Conservation (phyloP, 768 basidiomycete genomes). For the Rhodocollybia butyracea region DNA sequence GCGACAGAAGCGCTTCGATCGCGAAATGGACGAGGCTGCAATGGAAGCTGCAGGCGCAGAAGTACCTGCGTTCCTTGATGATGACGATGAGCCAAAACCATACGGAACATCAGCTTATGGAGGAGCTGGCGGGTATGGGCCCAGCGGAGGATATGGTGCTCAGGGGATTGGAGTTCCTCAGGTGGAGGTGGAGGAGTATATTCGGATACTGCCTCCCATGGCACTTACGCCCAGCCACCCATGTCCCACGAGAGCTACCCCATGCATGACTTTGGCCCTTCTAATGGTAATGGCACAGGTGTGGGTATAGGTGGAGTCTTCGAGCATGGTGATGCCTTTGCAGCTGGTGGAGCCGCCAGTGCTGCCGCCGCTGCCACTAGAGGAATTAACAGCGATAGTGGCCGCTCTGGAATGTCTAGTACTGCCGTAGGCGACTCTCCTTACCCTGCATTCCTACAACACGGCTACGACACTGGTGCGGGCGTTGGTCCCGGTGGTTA, state of each 20-base stretch:
- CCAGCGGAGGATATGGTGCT: background rate
- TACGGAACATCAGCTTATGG: constrained; percentile 25
- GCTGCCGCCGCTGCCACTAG: constrained; percentile 34
- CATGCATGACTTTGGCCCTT: constrained; percentile 41
- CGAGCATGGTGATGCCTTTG: background rate
- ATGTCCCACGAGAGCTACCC: constrained; percentile 45
- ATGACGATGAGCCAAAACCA: constrained; percentile 33
- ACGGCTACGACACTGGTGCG: background rate
- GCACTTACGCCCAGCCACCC: constrained; percentile 50
- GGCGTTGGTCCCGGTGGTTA: constrained; percentile 11
- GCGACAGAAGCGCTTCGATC: constrained; percentile 61
- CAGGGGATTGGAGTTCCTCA: constrained; percentile 7
- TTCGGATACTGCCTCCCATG: constrained; percentile 53
- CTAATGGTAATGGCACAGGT: constrained; percentile 8
- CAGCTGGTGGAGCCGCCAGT: constrained; percentile 14
- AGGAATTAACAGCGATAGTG: constrained; percentile 16
- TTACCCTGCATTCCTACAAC: constrained; percentile 33
- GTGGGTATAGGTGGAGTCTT: constrained; percentile 1
- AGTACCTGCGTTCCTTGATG: constrained; percentile 55
- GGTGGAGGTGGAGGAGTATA: constrained; percentile 22
- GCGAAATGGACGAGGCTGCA: constrained; percentile 72
- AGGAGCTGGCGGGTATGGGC: constrained; percentile 15
- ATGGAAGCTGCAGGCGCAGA: constrained; percentile 51
- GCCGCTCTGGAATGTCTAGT: constrained; percentile 18
- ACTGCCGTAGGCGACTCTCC: constrained; percentile 27